These are phyloP conservation scores for Scedosporium aurantiacum DNA, from an alignment of 2,329 filamentous ascomycete genomes.

Conservation along the genomic window DNA sequence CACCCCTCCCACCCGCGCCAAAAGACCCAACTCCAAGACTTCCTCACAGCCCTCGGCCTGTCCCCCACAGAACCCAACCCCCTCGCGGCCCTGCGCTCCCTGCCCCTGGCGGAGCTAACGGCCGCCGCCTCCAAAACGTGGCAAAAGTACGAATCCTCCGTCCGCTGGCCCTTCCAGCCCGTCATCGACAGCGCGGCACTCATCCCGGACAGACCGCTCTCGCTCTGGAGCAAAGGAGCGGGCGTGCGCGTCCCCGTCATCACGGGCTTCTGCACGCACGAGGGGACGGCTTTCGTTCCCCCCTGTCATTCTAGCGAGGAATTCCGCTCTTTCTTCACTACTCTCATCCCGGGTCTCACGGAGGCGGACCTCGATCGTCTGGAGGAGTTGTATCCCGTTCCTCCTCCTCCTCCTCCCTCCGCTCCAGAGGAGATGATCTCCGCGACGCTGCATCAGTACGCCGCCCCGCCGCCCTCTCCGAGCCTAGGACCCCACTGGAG, in stretches of 20 bases:
- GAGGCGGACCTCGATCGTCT: conserved; percentile 41
- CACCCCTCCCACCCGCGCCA: conserved; percentile 44
- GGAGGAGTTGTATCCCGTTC: conserved; percentile 44
- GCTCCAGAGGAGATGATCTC: conserved; percentile 17
- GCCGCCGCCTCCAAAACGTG: conserved; percentile 33
- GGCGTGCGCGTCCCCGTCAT: conserved; percentile 31
- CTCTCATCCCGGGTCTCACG: conserved; percentile 47
- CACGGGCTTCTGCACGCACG: conserved; percentile 61
- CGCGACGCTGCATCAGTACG: conserved; percentile 15
- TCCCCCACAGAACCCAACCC: conserved; percentile 25
- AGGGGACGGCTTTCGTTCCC: conserved; percentile 55
- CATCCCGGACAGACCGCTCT: conserved; percentile 45
- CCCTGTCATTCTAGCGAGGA: conserved; percentile 34
- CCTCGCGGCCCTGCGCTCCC: conserved; percentile 33
- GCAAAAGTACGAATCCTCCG: conserved; percentile 26
- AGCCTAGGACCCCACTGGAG: conserved; percentile 42
- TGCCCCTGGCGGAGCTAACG: conserved; percentile 26
- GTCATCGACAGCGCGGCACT: conserved; percentile 49
- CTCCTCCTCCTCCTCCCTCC: conserved; percentile 27
- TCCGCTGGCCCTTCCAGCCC: conserved; percentile 58
- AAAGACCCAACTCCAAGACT: conserved; percentile 42
- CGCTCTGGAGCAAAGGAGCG: conserved; percentile 34
- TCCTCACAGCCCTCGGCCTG: conserved; percentile 33
- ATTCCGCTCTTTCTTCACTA: conserved; percentile 50
- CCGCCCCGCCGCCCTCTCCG: conserved; percentile 25